Evolutionary conservation across 257 asterid species (phyloP), one percentile per base, ranked within the genome.

Genomic region (Salvia splendens): DNA sequence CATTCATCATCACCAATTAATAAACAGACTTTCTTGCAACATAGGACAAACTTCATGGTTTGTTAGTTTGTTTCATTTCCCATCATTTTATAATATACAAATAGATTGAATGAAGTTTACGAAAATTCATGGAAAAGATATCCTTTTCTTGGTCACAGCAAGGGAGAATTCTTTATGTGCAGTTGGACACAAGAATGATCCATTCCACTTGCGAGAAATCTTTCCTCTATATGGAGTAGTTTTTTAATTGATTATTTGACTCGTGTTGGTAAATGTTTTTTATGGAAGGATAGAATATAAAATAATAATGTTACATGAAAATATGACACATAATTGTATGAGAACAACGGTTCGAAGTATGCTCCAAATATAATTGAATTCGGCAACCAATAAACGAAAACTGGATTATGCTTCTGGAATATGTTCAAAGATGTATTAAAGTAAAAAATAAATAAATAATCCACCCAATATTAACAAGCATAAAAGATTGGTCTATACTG

Each of bases 351-450:
- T 38, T 38, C 10, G 43, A 38, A 38, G 43, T 6, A 6, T 8
- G 43, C 45, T 40, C 14, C 36, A 20, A 52, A 17, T 24, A 24
- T 24, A 24, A 24, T 24, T 24, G 2, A 24, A 24, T 24, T 24
- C 30, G 30, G 30, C 12, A 32, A 6, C 20, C 1, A 15, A 54
- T 12, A 50, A 16, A 51, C 5, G n/a, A 46, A 14, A 17, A 30
- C 4, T 3, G 5, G 12, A 7, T 8, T 28, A 42, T 58, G 68
- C 15, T 56, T 56, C 57, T 57, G 50, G 78, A 66, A 66, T 64
- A 67, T 57, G 70, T 67, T 55, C 74, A 67, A 60, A 73, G 64
- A 20, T 32, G 1, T 11, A 50, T 60, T 32, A 60, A 71, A 65
- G 73, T 36, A 38, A 55, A 45, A 63, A 56, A n/a, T 47, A n/a